phyloP scores from a whole-genome alignment of 257 asterid species.

The Datura wrightii region DNA sequence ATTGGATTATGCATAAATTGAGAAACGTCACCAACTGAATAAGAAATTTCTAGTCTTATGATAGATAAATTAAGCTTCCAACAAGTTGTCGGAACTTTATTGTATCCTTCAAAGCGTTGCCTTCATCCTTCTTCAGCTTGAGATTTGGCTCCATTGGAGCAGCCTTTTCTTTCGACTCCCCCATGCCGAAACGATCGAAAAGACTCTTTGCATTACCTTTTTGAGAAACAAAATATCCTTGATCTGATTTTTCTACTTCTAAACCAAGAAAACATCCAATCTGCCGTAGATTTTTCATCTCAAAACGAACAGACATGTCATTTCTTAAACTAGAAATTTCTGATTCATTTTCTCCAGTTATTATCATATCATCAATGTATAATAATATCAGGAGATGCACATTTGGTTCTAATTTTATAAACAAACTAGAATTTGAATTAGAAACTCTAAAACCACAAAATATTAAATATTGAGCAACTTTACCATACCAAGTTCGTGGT shows the following conservation, averaged over 20 bases:
- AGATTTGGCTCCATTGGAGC: constrained; percentile 39
- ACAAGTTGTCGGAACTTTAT: background rate
- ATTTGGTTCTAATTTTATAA: no score
- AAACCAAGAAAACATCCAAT: constrained; percentile 32
- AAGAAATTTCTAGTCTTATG: background rate
- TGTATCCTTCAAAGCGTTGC: background rate
- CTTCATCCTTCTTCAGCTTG: constrained; percentile 38
- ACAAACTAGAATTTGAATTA: no score
- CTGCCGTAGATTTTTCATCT: background rate
- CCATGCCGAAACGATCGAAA: constrained; percentile 31
- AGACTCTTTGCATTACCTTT: constrained; percentile 29
- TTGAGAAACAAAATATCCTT: constrained; percentile 33
- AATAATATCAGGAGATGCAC: no score
- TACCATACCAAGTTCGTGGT: no score
- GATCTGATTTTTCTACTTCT: background rate
- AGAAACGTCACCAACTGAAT: background rate
- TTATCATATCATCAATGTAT: no score
- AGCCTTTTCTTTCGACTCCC: constrained; percentile 34
- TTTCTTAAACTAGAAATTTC: constrained; percentile 25
- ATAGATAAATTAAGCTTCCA: no score
- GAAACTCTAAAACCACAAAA: no score
- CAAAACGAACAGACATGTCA: background rate
- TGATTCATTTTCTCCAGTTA: constrained; percentile 19
- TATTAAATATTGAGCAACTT: no score
- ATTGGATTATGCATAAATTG: background rate